A percentile compares a stretch with the other conserved stretches of the same genome.
Conservation (phyloP, 1,139 yeast species). For the Kazachstania sp. region DNA sequence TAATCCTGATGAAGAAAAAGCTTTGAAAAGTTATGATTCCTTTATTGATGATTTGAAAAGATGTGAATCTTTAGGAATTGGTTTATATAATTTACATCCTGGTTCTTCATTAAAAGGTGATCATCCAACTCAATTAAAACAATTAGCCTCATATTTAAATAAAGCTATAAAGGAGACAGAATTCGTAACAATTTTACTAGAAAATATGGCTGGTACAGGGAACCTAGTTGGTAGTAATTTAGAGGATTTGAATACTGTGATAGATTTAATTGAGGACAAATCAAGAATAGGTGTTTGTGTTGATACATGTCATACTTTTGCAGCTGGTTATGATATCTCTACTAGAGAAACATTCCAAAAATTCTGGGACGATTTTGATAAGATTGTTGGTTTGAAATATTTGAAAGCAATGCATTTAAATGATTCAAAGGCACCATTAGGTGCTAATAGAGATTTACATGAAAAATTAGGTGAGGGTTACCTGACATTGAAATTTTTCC, state of each 20-base stretch:
- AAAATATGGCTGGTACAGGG: conserved; percentile 98
- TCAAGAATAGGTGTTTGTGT: conserved; percentile 84
- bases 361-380: conserved; percentile 72
- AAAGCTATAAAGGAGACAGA: conserved; percentile 62
- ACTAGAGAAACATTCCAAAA: conserved; percentile 45
- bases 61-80: conserved; percentile 79
- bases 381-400: conserved; percentile 62
- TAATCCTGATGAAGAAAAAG: conserved; percentile 78
- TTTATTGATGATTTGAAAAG: conserved; percentile 78
- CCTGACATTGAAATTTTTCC: conserved; percentile 74
- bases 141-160: conserved; percentile 72
- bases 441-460: conserved; percentile 85
- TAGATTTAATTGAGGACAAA: conserved; percentile 68
- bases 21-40: conserved; percentile 65
- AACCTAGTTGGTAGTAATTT: conserved; percentile 76
- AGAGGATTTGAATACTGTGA: conserved; percentile 67
- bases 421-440: conserved; percentile 90
- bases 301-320: conserved; percentile 92
- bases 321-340: conserved; percentile 90
- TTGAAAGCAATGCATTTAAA: conserved; percentile 77
- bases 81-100: conserved; percentile 88
- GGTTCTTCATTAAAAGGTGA: conserved; percentile 83
- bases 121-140: conserved; percentile 52
- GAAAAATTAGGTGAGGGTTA: conserved; percentile 87
- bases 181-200: conserved; percentile 81